Base-by-base conservation (phyloP, 2,329 filamentous ascomycete species). In the Aspergillus ruber region DNA sequence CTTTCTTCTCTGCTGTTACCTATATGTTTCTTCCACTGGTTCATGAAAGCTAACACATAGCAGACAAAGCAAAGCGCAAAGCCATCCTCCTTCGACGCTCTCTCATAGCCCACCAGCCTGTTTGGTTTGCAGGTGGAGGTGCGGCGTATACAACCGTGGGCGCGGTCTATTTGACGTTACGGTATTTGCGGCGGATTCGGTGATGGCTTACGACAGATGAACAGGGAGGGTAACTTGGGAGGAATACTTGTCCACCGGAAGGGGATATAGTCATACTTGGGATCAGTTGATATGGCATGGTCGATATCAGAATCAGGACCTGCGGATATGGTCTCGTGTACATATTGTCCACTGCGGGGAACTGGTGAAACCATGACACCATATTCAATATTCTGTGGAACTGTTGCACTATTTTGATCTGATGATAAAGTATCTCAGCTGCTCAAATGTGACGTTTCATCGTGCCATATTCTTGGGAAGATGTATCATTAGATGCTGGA, bases 111-210 rank as follows among this genome's bases (percentile, higher is more conserved):
- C 64, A 67, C 44, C 56, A 52, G 40, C 64, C 64, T 4, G 64
- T 67, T 42, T 67, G 64, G 63, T 25, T 63, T 12, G 57, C 63
- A 3, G 64, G 60, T 9, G 58, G 47, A 1, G 63, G 61, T 9
- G 63, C 58, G 21, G 51, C 57, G 7, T 67, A 67, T 50, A 66
- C 64, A 7, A 63, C 58, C 4, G 52, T 58, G 47, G 60, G 54
- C 2, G 64, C 63, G 3, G 58, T 64, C 4, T 64, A 59, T 44
- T 53, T 67, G 10, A 65, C 64, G 1, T 56, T 66, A 47, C 56
- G 57, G 38, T 63, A 60, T 39, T 47, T 67, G 48, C 61, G 56
- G 35, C 61, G 50, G 12, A 44, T 63, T 23, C 50, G 53, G 38
- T 53, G 51, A 21, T 48, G 25, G 25, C 10, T 4, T 29, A 29